phyloP scores from a whole-genome alignment of 2,329 filamentous ascomycete genomes.

The Penicillium sp. region DNA sequence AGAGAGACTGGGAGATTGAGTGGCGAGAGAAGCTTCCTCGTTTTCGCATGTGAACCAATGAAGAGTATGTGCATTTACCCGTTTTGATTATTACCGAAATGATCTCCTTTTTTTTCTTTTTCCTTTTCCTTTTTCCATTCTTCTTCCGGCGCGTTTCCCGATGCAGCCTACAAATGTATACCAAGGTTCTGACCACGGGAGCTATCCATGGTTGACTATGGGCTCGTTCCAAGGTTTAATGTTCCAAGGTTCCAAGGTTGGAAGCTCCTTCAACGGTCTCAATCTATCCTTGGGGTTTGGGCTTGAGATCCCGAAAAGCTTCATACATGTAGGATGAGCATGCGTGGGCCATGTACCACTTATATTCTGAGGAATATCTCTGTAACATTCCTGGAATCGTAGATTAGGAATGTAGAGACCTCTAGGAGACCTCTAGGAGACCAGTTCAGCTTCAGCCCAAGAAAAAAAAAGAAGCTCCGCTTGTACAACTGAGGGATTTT shows the following conservation, averaged over 20 bases:
- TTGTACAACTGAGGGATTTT: slow-evolving; percentile 13
- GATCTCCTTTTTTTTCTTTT: not conserved
- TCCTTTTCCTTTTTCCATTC: not conserved
- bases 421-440: not conserved
- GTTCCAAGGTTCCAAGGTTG: not conserved
- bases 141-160: slow-evolving; percentile 3
- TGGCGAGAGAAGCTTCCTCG: slow-evolving; percentile 1
- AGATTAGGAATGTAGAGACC: not conserved
- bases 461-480: not conserved
- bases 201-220: not conserved
- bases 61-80: slow-evolving; percentile 24
- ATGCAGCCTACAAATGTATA: not conserved
- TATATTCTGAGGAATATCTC: not conserved
- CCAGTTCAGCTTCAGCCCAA: not conserved
- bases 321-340: not conserved
- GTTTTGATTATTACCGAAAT: slow-evolving; percentile 16
- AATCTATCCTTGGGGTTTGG: not conserved
- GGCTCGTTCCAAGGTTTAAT: not conserved
- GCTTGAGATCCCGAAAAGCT: not conserved
- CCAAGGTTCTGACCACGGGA: not conserved
- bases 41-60: slow-evolving; percentile 4
- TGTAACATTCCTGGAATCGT: not conserved
- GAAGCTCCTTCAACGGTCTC: not conserved
- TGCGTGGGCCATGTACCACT: not conserved
- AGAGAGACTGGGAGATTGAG: not conserved